A percentile compares a stretch with the other conserved stretches of the same genome.
These are phyloP conservation scores for Cercospora beticola DNA, from an alignment of 2,329 filamentous ascomycete species.

Conservation along the genomic window DNA sequence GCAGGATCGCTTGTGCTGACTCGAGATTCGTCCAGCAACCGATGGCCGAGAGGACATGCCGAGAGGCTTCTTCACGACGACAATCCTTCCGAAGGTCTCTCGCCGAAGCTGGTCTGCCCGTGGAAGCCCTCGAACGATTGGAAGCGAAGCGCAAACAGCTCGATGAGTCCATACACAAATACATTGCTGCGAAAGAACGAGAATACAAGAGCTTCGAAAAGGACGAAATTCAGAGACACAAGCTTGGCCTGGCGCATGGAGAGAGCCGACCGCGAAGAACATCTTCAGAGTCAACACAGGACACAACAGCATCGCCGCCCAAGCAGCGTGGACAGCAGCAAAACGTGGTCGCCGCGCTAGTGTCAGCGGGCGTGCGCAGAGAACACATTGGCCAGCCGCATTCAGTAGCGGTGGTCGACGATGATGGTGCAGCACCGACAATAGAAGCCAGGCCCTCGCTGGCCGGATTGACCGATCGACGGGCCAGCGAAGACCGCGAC, in stretches of 20 bases:
- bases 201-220: slow-evolving; percentile 41
- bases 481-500: slow-evolving; percentile 32
- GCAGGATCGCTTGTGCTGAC: background rate
- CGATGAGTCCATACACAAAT: slow-evolving; percentile 42
- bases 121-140: slow-evolving; percentile 36
- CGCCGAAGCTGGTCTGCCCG: slow-evolving; percentile 30
- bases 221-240: slow-evolving; percentile 32
- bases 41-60: slow-evolving; percentile 26
- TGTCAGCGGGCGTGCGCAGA: slow-evolving; percentile 26
- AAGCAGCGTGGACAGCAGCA: slow-evolving; percentile 16
- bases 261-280: slow-evolving; percentile 15
- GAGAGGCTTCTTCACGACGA: slow-evolving; percentile 23
- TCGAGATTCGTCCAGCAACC: slow-evolving; percentile 6
- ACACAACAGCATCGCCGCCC: slow-evolving; percentile 14
- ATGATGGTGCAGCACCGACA: slow-evolving; percentile 13
- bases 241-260: slow-evolving; percentile 14
- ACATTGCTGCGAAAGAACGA: slow-evolving; percentile 40
- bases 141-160: slow-evolving; percentile 40
- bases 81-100: slow-evolving; percentile 25
- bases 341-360: slow-evolving; percentile 27
- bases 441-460: slow-evolving; percentile 20
- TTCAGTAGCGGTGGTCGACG: slow-evolving; percentile 23
- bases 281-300: slow-evolving; percentile 18
- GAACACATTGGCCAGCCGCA: slow-evolving; percentile 26
- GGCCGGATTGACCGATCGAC: slow-evolving; percentile 30